Conservation (phyloP, 106 monocot species). For the Iris macrosiphon region DNA sequence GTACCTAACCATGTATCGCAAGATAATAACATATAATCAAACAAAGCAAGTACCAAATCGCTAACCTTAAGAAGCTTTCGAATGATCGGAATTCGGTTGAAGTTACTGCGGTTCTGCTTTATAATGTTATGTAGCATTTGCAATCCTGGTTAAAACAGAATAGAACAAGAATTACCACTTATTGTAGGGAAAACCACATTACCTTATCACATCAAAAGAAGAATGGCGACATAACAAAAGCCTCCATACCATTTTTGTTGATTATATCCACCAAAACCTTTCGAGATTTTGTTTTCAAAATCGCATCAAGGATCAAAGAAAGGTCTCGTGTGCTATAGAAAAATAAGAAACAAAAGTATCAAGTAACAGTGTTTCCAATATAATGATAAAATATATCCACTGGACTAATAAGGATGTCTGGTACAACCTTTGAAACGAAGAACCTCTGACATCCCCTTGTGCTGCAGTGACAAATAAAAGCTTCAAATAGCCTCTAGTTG, state of each 20-base stretch:
- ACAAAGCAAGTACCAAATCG: background rate
- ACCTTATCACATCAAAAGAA: background rate
- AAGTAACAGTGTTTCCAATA: background rate
- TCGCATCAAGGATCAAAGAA: slow-evolving; percentile 95
- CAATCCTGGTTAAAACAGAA: slow-evolving; percentile 40
- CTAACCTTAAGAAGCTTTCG: slow-evolving; percentile 93
- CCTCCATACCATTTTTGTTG: slow-evolving; percentile 69
- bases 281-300: slow-evolving; percentile 83
- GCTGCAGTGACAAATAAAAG: slow-evolving; percentile 89
- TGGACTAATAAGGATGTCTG: background rate
- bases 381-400: background rate
- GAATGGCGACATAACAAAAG: background rate
- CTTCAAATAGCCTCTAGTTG: slow-evolving; percentile 91
- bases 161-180: background rate
- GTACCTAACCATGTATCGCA: no score
- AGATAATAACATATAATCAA: no score
- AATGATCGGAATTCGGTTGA: slow-evolving; percentile 76
- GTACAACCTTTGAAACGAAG: slow-evolving; percentile 63
- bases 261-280: slow-evolving; percentile 81
- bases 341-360: slow-evolving; percentile 5
- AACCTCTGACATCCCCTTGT: slow-evolving; percentile 50
- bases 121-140: slow-evolving; percentile 95
- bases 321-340: slow-evolving; percentile 84
- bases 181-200: slow-evolving; percentile 4
- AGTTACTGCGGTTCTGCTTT: slow-evolving; percentile 80